Percentiles rank a stretch among this genome's conserved stretches.
Evolutionary conservation across 1,284 basidiomycete genomes (phyloP).

Genomic region (Marasmius fiardii): DNA sequence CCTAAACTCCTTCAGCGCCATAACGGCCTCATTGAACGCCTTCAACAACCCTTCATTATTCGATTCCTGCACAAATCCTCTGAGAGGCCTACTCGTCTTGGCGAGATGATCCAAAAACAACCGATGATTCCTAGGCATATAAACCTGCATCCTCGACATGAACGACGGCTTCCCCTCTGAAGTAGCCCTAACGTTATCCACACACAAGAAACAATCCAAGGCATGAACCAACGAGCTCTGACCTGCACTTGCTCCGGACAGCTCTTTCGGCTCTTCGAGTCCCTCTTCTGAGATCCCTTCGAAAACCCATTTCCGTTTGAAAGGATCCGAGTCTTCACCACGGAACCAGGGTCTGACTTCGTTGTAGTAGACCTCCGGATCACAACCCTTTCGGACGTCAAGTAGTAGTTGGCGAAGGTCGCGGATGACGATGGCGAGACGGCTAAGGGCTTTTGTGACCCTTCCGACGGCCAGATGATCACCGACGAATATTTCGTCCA

Average conservation of each 20-base stretch:
- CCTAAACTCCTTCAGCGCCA: conserved; percentile 76
- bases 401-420: conserved; percentile 60
- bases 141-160: conserved; percentile 78
- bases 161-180: conserved; percentile 42
- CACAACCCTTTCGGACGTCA: conserved; percentile 72
- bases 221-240: conserved; percentile 90
- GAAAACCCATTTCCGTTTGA: conserved; percentile 58
- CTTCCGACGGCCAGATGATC: conserved; percentile 75
- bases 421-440: conserved; percentile 66
- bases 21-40: conserved; percentile 76
- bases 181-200: conserved; percentile 60
- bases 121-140: conserved; percentile 92
- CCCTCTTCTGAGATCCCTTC: conserved; percentile 8
- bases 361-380: conserved; percentile 83
- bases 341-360: conserved; percentile 91
- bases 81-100: conserved; percentile 56
- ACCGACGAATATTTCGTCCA: conserved; percentile 66
- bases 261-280: conserved; percentile 49
- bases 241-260: conserved; percentile 88
- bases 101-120: conserved; percentile 82
- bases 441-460: conserved; percentile 69
- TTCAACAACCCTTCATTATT: conserved; percentile 37
- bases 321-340: conserved; percentile 71
- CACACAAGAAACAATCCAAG: conserved; percentile 88
- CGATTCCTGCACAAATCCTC: conserved; percentile 40